phyloP scores from a whole-genome alignment of 257 asterid genomes.

The Penstemon barbatus region DNA sequence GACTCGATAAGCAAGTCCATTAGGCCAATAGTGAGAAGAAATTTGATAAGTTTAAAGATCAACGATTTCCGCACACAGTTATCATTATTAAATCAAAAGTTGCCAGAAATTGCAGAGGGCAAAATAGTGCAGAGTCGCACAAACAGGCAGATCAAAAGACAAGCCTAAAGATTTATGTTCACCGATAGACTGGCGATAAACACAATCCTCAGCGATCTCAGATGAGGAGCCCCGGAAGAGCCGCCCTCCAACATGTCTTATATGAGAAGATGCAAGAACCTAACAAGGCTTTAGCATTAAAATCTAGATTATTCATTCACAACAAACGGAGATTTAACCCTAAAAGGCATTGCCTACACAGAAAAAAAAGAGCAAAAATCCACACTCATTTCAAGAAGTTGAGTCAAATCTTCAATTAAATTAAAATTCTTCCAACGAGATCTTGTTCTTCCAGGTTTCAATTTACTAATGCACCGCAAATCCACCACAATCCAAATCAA shows the following conservation, averaged over 20 bases:
- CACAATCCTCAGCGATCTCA: too few relatives aligned
- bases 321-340: slow-evolving; percentile 16
- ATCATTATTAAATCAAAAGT: slow-evolving; percentile 27
- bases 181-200: neutral
- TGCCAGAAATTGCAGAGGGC: slow-evolving; percentile 23
- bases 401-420: too few relatives aligned
- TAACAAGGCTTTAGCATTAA: slow-evolving; percentile 24
- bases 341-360: slow-evolving; percentile 12
- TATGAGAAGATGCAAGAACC: slow-evolving; percentile 14
- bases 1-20: slow-evolving; percentile 9
- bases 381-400: neutral
- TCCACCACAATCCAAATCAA: slow-evolving; percentile 22
- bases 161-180: slow-evolving; percentile 11
- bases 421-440: slow-evolving; percentile 17
- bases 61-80: slow-evolving; percentile 1
- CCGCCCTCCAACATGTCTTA: neutral
- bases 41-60: neutral
- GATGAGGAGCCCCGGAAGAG: too few relatives aligned
- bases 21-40: neutral
- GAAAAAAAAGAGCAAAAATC: slow-evolving; percentile 13
- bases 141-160: slow-evolving; percentile 27
- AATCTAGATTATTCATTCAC: slow-evolving; percentile 22
- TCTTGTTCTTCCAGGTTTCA: slow-evolving; percentile 32
- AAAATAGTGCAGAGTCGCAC: slow-evolving; percentile 24
- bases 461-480: neutral